These are phyloP conservation scores for Moniliophthora roreri DNA, from an alignment of 1,284 basidiomycete genomes.

Conservation along the genomic window DNA sequence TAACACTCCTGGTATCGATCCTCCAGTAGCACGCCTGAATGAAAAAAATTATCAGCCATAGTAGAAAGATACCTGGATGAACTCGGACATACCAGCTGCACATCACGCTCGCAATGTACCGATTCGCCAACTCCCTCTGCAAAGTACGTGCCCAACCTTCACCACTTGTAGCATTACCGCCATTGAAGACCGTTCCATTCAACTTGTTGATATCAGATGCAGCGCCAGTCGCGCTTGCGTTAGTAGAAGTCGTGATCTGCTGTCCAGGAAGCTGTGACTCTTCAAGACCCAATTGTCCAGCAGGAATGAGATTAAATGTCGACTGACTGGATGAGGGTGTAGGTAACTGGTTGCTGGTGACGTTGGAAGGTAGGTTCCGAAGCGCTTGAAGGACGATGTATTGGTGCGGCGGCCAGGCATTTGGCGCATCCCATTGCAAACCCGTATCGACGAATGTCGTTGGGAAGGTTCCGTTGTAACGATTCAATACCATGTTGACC, in stretches of 20 bases:
- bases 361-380: conserved; percentile 65
- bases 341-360: conserved; percentile 55
- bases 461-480: conserved; percentile 82
- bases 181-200: conserved; percentile 69
- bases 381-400: conserved; percentile 83
- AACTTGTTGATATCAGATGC: conserved; percentile 58
- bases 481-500: conserved; percentile 75
- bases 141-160: conserved; percentile 72
- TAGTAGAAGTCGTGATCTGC: conserved; percentile 47
- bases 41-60: conserved; percentile 14
- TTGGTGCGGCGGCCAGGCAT: conserved; percentile 86
- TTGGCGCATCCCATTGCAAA: conserved; percentile 82
- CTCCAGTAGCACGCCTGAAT: conserved; percentile 77
- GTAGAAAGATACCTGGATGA: conserved; percentile 4
- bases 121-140: conserved; percentile 73
- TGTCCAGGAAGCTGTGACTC: conserved; percentile 73
- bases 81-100: conserved; percentile 88
- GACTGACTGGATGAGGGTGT: conserved; percentile 47
- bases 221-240: conserved; percentile 52
- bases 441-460: conserved; percentile 77
- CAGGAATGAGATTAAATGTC: conserved; percentile 68
- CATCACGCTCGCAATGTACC: conserved; percentile 80
- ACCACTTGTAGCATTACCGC: conserved; percentile 61
- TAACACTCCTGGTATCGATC: conserved; percentile 69
- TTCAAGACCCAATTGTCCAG: conserved; percentile 71